phyloP scores from a whole-genome alignment of 768 basidiomycete species.

The Leccinum disarticulatum region DNA sequence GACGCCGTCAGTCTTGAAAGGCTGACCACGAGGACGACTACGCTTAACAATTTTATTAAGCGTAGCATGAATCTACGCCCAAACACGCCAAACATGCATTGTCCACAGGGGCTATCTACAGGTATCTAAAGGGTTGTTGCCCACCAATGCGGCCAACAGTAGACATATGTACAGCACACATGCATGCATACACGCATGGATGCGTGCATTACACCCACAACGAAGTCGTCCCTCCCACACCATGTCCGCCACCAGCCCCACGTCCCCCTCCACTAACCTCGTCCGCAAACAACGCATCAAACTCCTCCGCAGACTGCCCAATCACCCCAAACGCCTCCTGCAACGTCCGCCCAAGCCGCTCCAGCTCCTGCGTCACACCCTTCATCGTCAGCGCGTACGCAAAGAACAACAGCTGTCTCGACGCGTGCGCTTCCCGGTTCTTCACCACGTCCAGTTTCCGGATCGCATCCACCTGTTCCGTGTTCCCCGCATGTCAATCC shows the following conservation, averaged over 20 bases:
- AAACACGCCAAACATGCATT: slow-evolving; percentile 5
- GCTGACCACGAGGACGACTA: slow-evolving; percentile 8
- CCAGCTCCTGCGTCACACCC: slow-evolving; percentile 88
- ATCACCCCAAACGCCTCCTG: slow-evolving; percentile 94
- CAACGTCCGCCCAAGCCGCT: slow-evolving; percentile 73
- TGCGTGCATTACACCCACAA: slow-evolving; percentile 15
- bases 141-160: slow-evolving; percentile 2
- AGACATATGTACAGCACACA: background rate
- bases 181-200: background rate
- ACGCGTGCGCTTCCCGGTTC: slow-evolving; percentile 75
- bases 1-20: background rate
- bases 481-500: background rate
- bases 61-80: background rate
- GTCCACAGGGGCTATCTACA: slow-evolving; percentile 5
- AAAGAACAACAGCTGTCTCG: slow-evolving; percentile 86
- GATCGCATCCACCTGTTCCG: slow-evolving; percentile 72
- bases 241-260: background rate
- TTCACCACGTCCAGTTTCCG: slow-evolving; percentile 85
- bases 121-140: background rate
- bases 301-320: slow-evolving; percentile 76
- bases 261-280: slow-evolving; percentile 1
- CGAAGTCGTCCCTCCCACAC: background rate
- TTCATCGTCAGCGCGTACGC: slow-evolving; percentile 95
- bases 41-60: slow-evolving; percentile 4
- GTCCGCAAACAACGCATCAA: slow-evolving; percentile 69